Conservation (phyloP, 2,329 filamentous ascomycete species). For the Cladosporium sp. region DNA sequence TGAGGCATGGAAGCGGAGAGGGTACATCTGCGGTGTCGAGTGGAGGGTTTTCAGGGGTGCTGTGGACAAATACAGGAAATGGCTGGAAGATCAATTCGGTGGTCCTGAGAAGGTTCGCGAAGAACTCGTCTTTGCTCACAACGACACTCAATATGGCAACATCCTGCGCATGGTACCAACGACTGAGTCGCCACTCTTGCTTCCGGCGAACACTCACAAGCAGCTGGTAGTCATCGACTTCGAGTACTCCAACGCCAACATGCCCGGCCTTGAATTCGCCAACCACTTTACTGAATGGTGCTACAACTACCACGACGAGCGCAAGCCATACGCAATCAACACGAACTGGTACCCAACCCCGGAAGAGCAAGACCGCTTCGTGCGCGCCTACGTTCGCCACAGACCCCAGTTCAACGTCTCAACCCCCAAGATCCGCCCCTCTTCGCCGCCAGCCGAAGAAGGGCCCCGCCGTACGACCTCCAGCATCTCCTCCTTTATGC, state of each 20-base stretch:
- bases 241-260: conserved; percentile 89
- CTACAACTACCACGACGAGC: conserved; percentile 86
- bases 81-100: conserved; percentile 67
- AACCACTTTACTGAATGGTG: conserved; percentile 99
- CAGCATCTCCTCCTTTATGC: conserved; percentile 61
- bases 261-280: conserved; percentile 81
- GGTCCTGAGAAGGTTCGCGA: conserved; percentile 61
- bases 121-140: conserved; percentile 88
- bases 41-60: conserved; percentile 72
- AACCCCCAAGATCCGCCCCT: conserved; percentile 30
- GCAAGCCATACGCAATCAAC: conserved; percentile 57
- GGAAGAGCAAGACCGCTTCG: conserved; percentile 77
- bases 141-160: conserved; percentile 98
- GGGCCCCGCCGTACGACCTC: conserved; percentile 30
- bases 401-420: conserved; percentile 58
- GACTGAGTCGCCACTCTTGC: conserved; percentile 73
- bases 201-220: conserved; percentile 90
- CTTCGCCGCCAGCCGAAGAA: conserved; percentile 17
- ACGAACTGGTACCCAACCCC: conserved; percentile 64
- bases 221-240: conserved; percentile 97
- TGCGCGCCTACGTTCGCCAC: conserved; percentile 82
- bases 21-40: conserved; percentile 76
- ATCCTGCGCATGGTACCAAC: conserved; percentile 71
- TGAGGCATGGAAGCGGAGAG: conserved; percentile 60
- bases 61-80: conserved; percentile 70